Base-by-base conservation (phyloP, 495 filamentous ascomycete species). In the Elasticomyces elasticus region DNA sequence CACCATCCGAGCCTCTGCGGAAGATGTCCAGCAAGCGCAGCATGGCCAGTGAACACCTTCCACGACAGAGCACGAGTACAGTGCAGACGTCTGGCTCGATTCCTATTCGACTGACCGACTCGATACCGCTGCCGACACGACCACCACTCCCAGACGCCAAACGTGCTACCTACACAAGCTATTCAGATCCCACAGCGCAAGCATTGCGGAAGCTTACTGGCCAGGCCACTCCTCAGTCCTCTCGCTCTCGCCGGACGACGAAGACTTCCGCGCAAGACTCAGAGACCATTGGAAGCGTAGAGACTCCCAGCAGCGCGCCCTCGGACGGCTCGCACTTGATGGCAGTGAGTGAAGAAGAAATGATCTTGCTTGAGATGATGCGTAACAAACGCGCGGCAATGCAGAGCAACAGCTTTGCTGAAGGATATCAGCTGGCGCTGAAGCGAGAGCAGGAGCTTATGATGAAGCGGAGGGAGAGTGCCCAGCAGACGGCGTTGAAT, bases 331-430 rank as follows among this genome's bases (percentile, higher is more conserved):
- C 57, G 0, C 81, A 82, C 33, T 72, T 92, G 35, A 92, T 95
- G 79, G 83, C 85, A 0, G 87, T 94, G 45, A 94, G 87, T 0
- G 76, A 80, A 48, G 87, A 94, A 67, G 89, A 95, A 65, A 84
- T 89, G 63, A 79, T 85, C 64, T 72, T 95, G 5, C 71, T 95
- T 7, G 85, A 87, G 58, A 85, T 86, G 13, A 82, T 95, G 76
- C 76, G 89, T 30, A 69, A 79, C 60, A 89, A 89, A 63, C 76
- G 86, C 40, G 85, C 86, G 30, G 79, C 79, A 26, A 85, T 94
- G 74, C 80, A 81, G 0, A 81, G 87, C 51, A 81, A 82, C 51
- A 77, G 83, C 46, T 82, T 86, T 54, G 70, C 79, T 23, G 80
- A 86, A 58, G 65, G 73, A 52, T 62, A 73, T 50, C 59, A 61